Percentiles rank a stretch among this genome's conserved stretches.
Conservation (phyloP, 192 early-diverging fungal genomes). For the Backusella mclennaniae region DNA sequence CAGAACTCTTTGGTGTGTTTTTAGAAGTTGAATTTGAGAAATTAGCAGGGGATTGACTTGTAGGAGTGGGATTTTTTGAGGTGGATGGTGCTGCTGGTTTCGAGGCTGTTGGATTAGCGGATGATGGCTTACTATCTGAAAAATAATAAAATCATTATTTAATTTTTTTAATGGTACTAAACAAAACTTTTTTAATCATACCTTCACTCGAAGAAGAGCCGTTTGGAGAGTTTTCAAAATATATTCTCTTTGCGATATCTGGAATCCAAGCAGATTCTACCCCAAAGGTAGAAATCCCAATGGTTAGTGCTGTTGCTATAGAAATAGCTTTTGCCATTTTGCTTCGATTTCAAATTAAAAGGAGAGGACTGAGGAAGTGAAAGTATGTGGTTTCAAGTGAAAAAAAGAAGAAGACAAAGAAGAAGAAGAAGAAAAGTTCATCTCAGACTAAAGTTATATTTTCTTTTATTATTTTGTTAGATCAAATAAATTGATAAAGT, state of each 20-base stretch:
- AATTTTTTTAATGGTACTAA: neutral
- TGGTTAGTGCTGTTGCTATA: neutral
- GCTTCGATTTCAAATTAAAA: neutral
- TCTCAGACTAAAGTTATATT: neutral
- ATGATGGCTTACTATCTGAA: neutral
- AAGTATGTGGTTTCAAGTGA: neutral
- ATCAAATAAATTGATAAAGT: slow-evolving; percentile 8
- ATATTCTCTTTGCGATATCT: neutral
- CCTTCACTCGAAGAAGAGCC: neutral
- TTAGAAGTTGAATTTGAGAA: neutral
- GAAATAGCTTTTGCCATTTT: neutral
- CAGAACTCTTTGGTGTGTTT: neutral
- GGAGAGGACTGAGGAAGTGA: neutral
- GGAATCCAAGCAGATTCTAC: neutral
- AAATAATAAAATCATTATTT: neutral
- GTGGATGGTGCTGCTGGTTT: neutral
- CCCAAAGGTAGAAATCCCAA: neutral
- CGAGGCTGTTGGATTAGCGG: neutral
- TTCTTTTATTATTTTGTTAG: neutral
- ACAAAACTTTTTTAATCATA: neutral
- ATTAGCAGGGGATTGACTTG: neutral
- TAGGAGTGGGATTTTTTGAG: neutral
- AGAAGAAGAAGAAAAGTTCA: neutral
- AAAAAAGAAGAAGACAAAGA: neutral
- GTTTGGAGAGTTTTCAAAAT: neutral